Percentiles rank a stretch among this genome's conserved stretches.
These are phyloP conservation scores for Magnolia changhungtana DNA, from an alignment of 164 flowering plant genomes.

Conservation along the genomic window DNA sequence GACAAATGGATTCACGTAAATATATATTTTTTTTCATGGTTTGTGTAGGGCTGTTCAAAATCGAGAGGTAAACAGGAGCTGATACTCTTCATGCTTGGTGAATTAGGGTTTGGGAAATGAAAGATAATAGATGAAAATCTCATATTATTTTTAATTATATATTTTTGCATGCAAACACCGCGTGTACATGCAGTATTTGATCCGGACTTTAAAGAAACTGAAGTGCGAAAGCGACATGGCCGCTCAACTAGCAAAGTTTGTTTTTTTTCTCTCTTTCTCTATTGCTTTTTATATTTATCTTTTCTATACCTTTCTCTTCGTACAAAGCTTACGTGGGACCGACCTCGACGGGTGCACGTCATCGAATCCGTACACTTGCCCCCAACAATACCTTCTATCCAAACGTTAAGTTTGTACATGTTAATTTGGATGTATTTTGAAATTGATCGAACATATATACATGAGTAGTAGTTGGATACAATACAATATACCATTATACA, in stretches of 20 bases:
- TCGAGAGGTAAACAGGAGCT: slow-evolving; percentile 35
- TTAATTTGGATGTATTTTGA: no score
- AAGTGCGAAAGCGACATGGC: slow-evolving; percentile 48
- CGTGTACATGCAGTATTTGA: slow-evolving; percentile 39
- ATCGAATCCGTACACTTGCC: no score
- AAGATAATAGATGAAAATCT: background rate
- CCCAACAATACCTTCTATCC: no score
- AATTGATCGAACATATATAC: no score
- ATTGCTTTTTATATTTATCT: background rate
- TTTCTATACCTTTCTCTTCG: background rate
- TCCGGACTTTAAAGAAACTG: slow-evolving; percentile 42
- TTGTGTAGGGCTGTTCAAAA: slow-evolving; percentile 39
- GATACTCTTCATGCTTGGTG: background rate
- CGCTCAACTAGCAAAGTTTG: slow-evolving; percentile 43
- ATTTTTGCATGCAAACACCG: background rate
- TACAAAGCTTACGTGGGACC: no score
- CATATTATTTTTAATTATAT: background rate
- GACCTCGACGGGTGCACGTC: no score
- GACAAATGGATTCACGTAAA: background rate
- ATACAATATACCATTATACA: no score
- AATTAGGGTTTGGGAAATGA: background rate
- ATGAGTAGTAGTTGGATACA: no score
- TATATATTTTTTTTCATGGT: background rate
- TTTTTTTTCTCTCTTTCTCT: background rate
- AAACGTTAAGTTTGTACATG: no score